These are phyloP conservation scores for Russula sp. DNA, from an alignment of 768 basidiomycete genomes.

Conservation along the genomic window DNA sequence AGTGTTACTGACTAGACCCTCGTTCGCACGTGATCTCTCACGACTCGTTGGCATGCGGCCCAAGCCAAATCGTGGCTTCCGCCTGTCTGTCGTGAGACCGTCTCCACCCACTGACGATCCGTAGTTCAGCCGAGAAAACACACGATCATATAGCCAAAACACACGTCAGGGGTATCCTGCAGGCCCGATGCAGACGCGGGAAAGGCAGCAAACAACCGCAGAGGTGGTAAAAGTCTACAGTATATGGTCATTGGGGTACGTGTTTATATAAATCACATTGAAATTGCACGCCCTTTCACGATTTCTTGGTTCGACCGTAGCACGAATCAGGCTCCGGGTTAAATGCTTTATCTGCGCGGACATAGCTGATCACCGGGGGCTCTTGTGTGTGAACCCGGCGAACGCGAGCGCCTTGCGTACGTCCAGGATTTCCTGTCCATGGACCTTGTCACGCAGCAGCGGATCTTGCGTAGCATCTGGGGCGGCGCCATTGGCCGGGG, in stretches of 20 bases:
- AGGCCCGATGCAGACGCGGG: background rate
- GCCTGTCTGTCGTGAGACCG: conserved; percentile 6
- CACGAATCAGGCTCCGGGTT: conserved; percentile 46
- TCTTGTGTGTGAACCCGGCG: conserved; percentile 87
- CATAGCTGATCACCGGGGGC: conserved; percentile 74
- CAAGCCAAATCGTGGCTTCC: conserved; percentile 2
- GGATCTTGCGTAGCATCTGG: conserved; percentile 86
- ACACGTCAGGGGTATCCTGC: conserved; percentile 5
- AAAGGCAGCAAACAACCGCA: background rate
- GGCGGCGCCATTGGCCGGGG: conserved; percentile 79
- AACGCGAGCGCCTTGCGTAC: conserved; percentile 89
- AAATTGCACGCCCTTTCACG: conserved; percentile 75
- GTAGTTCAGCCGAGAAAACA: conserved; percentile 12
- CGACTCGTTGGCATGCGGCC: background rate
- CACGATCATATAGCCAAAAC: conserved; percentile 11
- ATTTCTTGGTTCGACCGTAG: conserved; percentile 54
- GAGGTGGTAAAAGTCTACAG: background rate
- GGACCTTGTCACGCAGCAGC: conserved; percentile 73
- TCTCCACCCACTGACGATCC: conserved; percentile 1
- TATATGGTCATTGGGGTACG: conserved; percentile 6
- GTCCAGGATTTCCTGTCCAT: conserved; percentile 81
- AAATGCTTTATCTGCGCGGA: conserved; percentile 67
- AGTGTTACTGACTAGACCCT: background rate
- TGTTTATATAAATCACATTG: conserved; percentile 46
- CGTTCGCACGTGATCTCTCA: conserved; percentile 9